Percentiles rank a stretch among this genome's conserved stretches.
phyloP scores from a whole-genome alignment of 1,139 yeast genomes.

The Geotrichum australiense region DNA sequence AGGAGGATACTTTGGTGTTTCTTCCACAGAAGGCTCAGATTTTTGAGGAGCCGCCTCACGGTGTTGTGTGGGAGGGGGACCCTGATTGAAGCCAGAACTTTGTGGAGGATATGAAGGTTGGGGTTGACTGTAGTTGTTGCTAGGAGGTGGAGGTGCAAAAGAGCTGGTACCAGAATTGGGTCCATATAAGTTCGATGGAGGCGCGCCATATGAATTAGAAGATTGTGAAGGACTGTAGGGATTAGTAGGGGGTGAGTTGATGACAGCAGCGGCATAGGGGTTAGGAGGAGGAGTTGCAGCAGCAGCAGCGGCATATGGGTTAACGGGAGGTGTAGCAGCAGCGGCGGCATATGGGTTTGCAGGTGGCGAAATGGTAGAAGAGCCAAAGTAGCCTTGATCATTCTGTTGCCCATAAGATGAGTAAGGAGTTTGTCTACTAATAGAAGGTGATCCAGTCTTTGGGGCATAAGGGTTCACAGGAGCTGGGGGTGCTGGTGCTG shows the following conservation, averaged over 20 bases:
- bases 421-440: conserved; percentile 18
- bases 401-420: conserved; percentile 11
- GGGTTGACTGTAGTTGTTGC: conserved; percentile 18
- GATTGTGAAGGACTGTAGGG: conserved; percentile 23
- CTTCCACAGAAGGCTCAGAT: conserved; percentile 29
- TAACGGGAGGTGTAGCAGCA: conserved; percentile 22
- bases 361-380: conserved; percentile 9
- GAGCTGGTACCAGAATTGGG: conserved; percentile 17
- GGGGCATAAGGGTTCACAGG: conserved; percentile 32
- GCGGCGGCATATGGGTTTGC: conserved; percentile 14
- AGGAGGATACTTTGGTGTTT: conserved; percentile 45
- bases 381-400: conserved; percentile 15
- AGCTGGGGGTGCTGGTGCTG: conserved; percentile 24
- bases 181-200: conserved; percentile 3
- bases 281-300: conserved; percentile 15
- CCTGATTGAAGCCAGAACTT: conserved; percentile 12
- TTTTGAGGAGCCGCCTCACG: conserved; percentile 23
- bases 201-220: conserved; percentile 10
- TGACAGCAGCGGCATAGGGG: conserved; percentile 24
- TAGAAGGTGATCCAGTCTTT: conserved; percentile 19
- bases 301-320: conserved; percentile 21
- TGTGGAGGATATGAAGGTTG: conserved; percentile 19
- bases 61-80: conserved; percentile 16
- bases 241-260: conserved; percentile 21
- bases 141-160: conserved; percentile 17